phyloP scores from a whole-genome alignment of 2,329 filamentous ascomycete species.

The Diaporthe ampelina region DNA sequence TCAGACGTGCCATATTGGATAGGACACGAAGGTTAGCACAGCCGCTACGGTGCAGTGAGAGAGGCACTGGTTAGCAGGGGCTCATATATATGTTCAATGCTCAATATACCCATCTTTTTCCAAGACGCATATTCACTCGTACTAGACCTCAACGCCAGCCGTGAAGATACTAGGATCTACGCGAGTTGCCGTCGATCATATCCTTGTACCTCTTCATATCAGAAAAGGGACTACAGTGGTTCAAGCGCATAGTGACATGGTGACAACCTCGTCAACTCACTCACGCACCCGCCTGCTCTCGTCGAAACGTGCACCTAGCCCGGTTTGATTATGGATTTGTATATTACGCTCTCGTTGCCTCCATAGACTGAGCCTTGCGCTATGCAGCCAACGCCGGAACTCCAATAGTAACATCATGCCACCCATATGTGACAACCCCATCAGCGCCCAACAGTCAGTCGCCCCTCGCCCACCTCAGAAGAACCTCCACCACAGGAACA shows the following conservation, averaged over 20 bases:
- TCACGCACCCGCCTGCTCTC: neutral
- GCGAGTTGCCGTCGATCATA: neutral
- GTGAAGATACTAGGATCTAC: too few relatives aligned
- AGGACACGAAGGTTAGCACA: neutral
- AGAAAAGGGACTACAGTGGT: too few relatives aligned
- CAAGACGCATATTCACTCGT: neutral
- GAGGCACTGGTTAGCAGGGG: neutral
- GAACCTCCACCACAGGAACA: slow-evolving; percentile 95
- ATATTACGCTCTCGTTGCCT: slow-evolving; percentile 16
- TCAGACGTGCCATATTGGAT: neutral
- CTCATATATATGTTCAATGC: slow-evolving; percentile 25
- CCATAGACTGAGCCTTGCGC: slow-evolving; percentile 29
- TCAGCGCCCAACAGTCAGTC: neutral
- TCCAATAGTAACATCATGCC: slow-evolving; percentile 13
- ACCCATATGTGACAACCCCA: neutral
- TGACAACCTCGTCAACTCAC: neutral
- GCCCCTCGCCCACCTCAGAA: slow-evolving; percentile 67
- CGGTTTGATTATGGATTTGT: neutral
- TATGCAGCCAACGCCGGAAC: slow-evolving; percentile 40
- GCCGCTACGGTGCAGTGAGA: slow-evolving; percentile 9
- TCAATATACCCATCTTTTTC: slow-evolving; percentile 16
- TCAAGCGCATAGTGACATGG: neutral
- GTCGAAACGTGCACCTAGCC: neutral
- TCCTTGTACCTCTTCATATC: neutral
- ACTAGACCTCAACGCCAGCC: neutral